These are phyloP conservation scores for Podaxis sp. DNA, from an alignment of 768 basidiomycete genomes.

Conservation along the genomic window DNA sequence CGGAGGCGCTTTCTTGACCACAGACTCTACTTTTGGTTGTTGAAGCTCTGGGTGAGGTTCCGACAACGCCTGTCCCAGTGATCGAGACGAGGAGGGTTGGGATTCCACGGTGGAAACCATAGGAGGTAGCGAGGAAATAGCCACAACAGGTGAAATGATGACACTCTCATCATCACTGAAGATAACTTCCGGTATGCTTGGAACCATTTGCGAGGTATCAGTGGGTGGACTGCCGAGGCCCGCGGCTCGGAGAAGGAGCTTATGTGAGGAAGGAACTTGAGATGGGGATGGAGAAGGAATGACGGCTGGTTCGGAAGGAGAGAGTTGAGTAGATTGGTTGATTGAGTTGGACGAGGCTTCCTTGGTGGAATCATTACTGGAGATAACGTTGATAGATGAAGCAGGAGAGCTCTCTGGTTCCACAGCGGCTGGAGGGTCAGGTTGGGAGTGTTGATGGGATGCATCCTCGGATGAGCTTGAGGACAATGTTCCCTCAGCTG, in stretches of 20 bases:
- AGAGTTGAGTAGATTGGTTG: neutral
- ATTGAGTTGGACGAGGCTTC: neutral
- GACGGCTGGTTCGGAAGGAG: neutral
- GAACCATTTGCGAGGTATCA: neutral
- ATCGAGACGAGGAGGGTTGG: neutral
- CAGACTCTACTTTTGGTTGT: neutral
- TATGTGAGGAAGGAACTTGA: neutral
- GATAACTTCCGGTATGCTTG: neutral
- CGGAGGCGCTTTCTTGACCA: neutral
- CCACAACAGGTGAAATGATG: neutral
- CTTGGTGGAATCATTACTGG: neutral
- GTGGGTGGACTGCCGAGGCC: slow-evolving; percentile 1
- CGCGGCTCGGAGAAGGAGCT: neutral
- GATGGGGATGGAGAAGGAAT: neutral
- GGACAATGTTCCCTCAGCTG: neutral
- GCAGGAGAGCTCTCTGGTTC: neutral
- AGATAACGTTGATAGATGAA: neutral
- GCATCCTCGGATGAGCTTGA: neutral
- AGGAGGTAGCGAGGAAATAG: neutral
- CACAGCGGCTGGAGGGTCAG: too few relatives aligned
- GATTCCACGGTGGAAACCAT: neutral
- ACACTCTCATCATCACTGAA: slow-evolving; percentile 4
- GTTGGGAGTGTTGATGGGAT: too few relatives aligned
- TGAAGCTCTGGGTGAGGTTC: neutral
- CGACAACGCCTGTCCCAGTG: neutral